These are phyloP conservation scores for Parmelia sp. DNA, from an alignment of 495 filamentous ascomycete genomes.

Conservation along the genomic window DNA sequence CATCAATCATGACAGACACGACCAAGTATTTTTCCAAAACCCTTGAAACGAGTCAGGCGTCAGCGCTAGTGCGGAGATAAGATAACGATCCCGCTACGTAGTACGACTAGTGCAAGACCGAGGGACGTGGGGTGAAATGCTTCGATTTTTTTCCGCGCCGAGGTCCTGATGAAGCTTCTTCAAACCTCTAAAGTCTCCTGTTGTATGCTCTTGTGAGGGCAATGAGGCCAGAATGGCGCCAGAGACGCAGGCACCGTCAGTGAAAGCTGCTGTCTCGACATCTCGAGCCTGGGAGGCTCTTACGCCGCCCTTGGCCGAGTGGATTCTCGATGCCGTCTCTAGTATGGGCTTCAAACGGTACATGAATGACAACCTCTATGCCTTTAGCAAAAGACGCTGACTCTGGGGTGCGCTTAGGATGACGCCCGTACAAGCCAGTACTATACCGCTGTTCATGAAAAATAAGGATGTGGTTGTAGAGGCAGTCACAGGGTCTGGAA, in stretches of 20 bases:
- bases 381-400: neutral
- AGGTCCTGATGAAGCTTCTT: too few species aligned
- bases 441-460: slow-evolving; percentile 81
- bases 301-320: slow-evolving; percentile 73
- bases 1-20: slow-evolving; percentile 13
- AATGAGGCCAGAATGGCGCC: slow-evolving; percentile 7
- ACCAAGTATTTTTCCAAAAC: slow-evolving; percentile 1
- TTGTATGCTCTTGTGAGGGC: neutral
- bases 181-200: neutral
- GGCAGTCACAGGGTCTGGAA: slow-evolving; percentile 92
- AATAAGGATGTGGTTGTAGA: slow-evolving; percentile 98
- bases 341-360: slow-evolving; percentile 66
- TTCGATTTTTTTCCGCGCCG: neutral
- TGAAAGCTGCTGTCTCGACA: slow-evolving; percentile 16
- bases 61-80: neutral
- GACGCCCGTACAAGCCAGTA: slow-evolving; percentile 92
- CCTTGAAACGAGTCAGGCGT: neutral
- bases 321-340: slow-evolving; percentile 77
- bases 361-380: slow-evolving; percentile 29
- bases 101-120: too few species aligned
- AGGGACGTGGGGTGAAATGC: neutral
- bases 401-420: slow-evolving; percentile 35
- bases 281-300: slow-evolving; percentile 72
- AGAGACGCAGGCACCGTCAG: neutral
- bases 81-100: slow-evolving; percentile 2